A percentile compares a stretch with the other conserved stretches of the same genome.
Conservation (phyloP, 108 stramenopile genomes). For the Epipyxis sp. region DNA sequence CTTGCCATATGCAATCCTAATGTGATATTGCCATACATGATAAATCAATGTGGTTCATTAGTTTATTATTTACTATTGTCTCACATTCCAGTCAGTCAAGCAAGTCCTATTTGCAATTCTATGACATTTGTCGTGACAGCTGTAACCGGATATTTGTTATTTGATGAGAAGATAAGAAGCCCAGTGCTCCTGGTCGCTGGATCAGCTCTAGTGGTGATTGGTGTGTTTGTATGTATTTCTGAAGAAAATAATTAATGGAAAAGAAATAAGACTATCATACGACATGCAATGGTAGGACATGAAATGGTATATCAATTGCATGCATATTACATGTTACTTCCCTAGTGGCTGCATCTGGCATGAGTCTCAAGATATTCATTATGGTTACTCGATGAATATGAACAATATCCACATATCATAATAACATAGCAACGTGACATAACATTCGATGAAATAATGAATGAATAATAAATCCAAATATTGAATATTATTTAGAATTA, state of each 20-base stretch:
- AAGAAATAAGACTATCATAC: neutral
- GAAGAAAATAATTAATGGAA: neutral
- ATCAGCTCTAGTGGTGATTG: neutral
- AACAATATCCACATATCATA: too few species aligned
- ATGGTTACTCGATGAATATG: too few species aligned
- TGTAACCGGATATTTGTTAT: neutral
- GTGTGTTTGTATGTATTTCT: neutral
- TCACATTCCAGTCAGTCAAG: neutral
- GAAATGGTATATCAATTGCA: too few species aligned
- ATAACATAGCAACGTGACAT: too few species aligned
- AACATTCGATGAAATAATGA: too few species aligned
- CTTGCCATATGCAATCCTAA: neutral
- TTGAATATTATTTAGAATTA: too few species aligned
- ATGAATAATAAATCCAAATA: too few species aligned
- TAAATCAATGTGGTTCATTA: neutral
- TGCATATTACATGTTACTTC: too few species aligned
- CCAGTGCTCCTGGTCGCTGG: neutral
- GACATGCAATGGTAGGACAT: too few species aligned
- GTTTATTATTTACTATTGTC: conserved; percentile 1
- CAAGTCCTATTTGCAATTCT: conserved; percentile 9
- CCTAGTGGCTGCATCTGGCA: too few species aligned
- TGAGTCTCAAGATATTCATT: too few species aligned
- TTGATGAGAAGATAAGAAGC: neutral
- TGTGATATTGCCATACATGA: neutral
- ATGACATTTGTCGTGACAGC: conserved; percentile 14